Evolutionary conservation across 371 early-diverging fungal genomes (phyloP).

Genomic region (Saksenaea vasiformis): DNA sequence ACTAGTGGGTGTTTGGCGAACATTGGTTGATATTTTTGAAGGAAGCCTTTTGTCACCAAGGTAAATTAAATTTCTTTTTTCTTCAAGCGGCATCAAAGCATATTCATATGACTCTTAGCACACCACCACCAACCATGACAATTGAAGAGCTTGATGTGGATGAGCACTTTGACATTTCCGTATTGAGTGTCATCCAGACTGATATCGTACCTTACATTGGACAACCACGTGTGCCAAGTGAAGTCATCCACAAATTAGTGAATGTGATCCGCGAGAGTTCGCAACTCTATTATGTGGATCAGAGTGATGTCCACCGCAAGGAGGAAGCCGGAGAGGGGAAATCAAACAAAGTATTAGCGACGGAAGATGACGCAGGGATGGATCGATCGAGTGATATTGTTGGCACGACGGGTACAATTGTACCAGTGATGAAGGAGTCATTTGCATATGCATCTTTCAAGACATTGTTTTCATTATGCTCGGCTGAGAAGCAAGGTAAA

Average conservation of each 20-base stretch:
- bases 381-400: slow-evolving; percentile 41
- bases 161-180: slow-evolving; percentile 79
- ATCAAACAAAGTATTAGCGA: slow-evolving; percentile 15
- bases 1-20: slow-evolving; percentile 67
- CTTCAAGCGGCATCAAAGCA: background rate
- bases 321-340: slow-evolving; percentile 12
- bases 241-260: slow-evolving; percentile 56
- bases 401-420: slow-evolving; percentile 60
- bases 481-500: slow-evolving; percentile 54
- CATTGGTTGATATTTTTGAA: slow-evolving; percentile 69
- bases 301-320: slow-evolving; percentile 18
- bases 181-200: slow-evolving; percentile 63
- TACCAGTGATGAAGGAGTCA: slow-evolving; percentile 68
- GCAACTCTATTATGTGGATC: slow-evolving; percentile 50
- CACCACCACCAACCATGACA: slow-evolving; percentile 61
- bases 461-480: slow-evolving; percentile 68
- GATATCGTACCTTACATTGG: slow-evolving; percentile 74
- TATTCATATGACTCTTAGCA: slow-evolving; percentile 24
- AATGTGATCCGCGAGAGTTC: slow-evolving; percentile 61
- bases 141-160: slow-evolving; percentile 73
- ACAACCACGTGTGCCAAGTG: slow-evolving; percentile 64
- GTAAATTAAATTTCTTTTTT: slow-evolving; percentile 41
- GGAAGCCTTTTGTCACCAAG: slow-evolving; percentile 72
- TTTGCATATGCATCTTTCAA: slow-evolving; percentile 73
- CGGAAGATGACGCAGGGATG: slow-evolving; percentile 11